Conservation (phyloP, 2,329 filamentous ascomycete species). For the Harringtonia aguacate region DNA sequence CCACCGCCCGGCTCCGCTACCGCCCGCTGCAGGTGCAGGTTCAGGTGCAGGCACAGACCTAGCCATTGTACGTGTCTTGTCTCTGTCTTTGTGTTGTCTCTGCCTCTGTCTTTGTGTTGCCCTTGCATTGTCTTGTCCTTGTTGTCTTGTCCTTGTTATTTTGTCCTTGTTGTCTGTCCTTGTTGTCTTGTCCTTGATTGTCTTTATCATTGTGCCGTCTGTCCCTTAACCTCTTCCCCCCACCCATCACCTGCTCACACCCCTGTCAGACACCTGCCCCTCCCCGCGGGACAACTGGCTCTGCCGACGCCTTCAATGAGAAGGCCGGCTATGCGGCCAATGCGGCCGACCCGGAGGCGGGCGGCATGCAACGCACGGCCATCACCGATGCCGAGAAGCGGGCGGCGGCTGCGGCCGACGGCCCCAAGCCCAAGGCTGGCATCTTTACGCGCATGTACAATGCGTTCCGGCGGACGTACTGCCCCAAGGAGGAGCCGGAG, state of each 20-base stretch:
- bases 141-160: too few relatives aligned
- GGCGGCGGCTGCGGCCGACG: not conserved
- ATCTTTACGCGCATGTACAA: not conserved
- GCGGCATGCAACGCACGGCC: not conserved
- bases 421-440: not conserved
- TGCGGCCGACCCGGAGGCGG: not conserved
- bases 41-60: not conserved
- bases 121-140: not conserved
- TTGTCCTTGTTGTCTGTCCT: too few relatives aligned
- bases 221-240: too few relatives aligned
- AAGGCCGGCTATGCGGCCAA: not conserved
- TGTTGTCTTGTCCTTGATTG: too few relatives aligned
- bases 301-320: not conserved
- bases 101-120: not conserved
- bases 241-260: too few relatives aligned
- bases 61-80: not conserved
- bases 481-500: not conserved
- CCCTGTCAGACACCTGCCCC: not conserved
- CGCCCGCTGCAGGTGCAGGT: too few relatives aligned
- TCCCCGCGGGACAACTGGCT: not conserved
- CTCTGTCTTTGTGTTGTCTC: not conserved
- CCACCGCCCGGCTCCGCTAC: constrained; percentile 1
- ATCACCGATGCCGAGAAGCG: constrained; percentile 1
- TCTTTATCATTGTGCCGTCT: too few relatives aligned
- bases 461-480: not conserved